These are phyloP conservation scores for Petrea volubilis DNA, from an alignment of 257 asterid genomes.

Conservation along the genomic window DNA sequence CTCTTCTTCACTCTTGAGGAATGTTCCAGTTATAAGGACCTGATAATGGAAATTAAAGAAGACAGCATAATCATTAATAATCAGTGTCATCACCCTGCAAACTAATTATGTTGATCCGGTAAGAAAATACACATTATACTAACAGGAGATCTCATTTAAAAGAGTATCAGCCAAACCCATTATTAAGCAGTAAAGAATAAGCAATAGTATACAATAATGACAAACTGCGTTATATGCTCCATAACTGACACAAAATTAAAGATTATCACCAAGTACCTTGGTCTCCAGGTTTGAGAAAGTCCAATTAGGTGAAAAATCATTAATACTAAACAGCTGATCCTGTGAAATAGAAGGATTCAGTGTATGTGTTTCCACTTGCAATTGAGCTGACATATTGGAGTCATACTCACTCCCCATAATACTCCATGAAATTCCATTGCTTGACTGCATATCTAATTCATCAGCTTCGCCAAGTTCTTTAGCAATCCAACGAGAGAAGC, in stretches of 20 bases:
- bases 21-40: slow-evolving; percentile 70
- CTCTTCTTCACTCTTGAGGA: slow-evolving; percentile 60
- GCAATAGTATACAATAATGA: background rate
- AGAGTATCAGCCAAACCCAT: background rate
- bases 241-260: background rate
- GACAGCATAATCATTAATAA: slow-evolving; percentile 6
- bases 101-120: slow-evolving; percentile 16
- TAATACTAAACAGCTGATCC: slow-evolving; percentile 83
- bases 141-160: background rate
- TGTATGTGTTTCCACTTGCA: slow-evolving; percentile 64
- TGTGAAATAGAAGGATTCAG: slow-evolving; percentile 74
- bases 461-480: slow-evolving; percentile 80
- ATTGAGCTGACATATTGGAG: slow-evolving; percentile 57
- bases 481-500: slow-evolving; percentile 91
- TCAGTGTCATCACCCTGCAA: background rate
- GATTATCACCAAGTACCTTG: slow-evolving; percentile 46
- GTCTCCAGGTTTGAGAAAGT: slow-evolving; percentile 64
- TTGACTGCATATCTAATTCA: slow-evolving; percentile 60
- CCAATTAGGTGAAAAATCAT: slow-evolving; percentile 74
- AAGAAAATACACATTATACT: slow-evolving; percentile 1
- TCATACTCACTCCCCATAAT: slow-evolving; percentile 62
- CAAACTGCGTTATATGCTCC: background rate
- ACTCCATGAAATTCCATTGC: slow-evolving; percentile 68
- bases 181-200: background rate
- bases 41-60: slow-evolving; percentile 30